Conservation (phyloP, 306 rosid genomes). For the Luffa aegyptiaca region DNA sequence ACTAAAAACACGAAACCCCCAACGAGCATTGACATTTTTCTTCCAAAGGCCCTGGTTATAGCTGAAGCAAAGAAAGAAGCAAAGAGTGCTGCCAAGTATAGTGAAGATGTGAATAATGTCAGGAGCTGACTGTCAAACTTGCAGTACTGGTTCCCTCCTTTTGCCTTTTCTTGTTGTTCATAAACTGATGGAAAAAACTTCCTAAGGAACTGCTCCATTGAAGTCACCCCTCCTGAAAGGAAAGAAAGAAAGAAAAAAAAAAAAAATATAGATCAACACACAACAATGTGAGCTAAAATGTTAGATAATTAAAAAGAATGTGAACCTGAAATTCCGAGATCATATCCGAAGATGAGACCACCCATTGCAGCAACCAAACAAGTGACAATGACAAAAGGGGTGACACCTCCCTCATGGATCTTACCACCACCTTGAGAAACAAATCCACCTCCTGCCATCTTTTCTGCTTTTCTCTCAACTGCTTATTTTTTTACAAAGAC, state of each 20-base stretch:
- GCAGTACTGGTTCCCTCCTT: conserved; percentile 16
- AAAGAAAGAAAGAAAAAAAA: not conserved
- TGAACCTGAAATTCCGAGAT: conserved; percentile 31
- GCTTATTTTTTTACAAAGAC: no score
- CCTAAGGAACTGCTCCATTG: conserved; percentile 22
- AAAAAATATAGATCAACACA: no score
- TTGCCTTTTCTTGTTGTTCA: not conserved
- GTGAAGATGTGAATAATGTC: conserved; percentile 31
- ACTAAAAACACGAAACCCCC: conserved; percentile 21
- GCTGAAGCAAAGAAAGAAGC: conserved; percentile 32
- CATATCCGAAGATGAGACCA: conserved; percentile 45
- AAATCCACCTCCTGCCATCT: conserved; percentile 28
- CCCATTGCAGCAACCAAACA: conserved; percentile 41
- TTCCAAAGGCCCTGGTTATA: conserved; percentile 24
- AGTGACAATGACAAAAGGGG: conserved; percentile 14
- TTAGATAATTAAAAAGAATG: not conserved
- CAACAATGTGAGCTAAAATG: no score
- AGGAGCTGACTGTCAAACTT: conserved; percentile 15
- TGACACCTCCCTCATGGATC: conserved; percentile 17
- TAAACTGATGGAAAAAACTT: conserved; percentile 20
- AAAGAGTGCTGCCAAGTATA: conserved; percentile 28
- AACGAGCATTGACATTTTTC: conserved; percentile 23
- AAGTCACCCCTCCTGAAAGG: conserved; percentile 32
- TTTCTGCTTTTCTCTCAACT: not conserved
- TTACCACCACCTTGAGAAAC: conserved; percentile 14